Evolutionary conservation across 441 rosid species (phyloP).

Genomic region (Arabidopsis hybrid): DNA sequence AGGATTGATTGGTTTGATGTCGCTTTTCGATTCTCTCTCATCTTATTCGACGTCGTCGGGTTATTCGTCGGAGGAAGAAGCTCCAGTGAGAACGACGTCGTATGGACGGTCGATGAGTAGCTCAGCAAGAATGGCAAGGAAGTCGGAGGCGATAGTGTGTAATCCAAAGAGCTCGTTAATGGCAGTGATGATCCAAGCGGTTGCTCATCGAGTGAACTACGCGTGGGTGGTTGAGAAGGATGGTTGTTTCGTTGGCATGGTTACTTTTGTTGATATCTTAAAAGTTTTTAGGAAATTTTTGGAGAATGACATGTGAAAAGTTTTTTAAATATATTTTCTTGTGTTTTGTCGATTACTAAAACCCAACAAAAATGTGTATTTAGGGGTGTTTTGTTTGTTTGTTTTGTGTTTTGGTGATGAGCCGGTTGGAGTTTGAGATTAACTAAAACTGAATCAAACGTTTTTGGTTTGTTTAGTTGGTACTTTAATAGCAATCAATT

Average conservation of each 20-base stretch:
- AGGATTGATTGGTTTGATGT: slow-evolving; percentile 39
- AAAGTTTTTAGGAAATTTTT: slow-evolving; percentile 73
- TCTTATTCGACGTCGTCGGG: slow-evolving; percentile 36
- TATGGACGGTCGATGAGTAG: slow-evolving; percentile 68
- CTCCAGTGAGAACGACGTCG: slow-evolving; percentile 37
- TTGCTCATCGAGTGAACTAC: slow-evolving; percentile 79
- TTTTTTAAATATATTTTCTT: not conserved
- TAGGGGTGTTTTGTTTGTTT: not conserved
- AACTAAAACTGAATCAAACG: not conserved
- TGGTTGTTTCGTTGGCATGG: slow-evolving; percentile 79
- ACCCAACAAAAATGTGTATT: slow-evolving; percentile 19
- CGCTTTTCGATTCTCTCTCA: slow-evolving; percentile 58
- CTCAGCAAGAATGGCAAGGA: slow-evolving; percentile 78
- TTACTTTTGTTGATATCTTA: slow-evolving; percentile 72
- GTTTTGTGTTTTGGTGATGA: not conserved
- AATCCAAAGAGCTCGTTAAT: slow-evolving; percentile 79
- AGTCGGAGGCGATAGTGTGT: slow-evolving; percentile 90
- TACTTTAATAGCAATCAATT: not conserved
- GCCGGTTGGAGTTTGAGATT: slow-evolving; percentile 11
- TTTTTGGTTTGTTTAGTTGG: not conserved
- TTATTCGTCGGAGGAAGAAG: slow-evolving; percentile 75
- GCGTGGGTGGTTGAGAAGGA: slow-evolving; percentile 71
- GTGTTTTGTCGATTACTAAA: slow-evolving; percentile 18
- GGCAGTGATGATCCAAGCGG: slow-evolving; percentile 94
- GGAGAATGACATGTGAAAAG: slow-evolving; percentile 15